Evolutionary conservation across 2,329 filamentous ascomycete genomes (phyloP).

Genomic region (Talaromyces sp.): DNA sequence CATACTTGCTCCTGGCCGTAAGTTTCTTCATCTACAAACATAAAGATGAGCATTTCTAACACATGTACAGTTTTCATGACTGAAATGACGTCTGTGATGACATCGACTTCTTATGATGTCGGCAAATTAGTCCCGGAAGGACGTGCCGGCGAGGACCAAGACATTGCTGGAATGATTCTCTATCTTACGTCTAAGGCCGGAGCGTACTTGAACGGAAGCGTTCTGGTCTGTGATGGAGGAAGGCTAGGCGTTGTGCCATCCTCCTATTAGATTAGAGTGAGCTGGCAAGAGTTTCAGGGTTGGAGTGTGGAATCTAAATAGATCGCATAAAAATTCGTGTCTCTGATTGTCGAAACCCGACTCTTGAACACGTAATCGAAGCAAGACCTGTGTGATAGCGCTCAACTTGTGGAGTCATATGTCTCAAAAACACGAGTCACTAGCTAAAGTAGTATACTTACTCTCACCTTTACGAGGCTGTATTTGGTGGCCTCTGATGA

Average conservation of each 20-base stretch:
- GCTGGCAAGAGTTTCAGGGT: not conserved
- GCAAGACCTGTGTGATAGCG: not conserved
- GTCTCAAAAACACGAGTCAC: not conserved
- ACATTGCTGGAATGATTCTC: conserved; percentile 50
- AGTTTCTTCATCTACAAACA: conserved; percentile 15
- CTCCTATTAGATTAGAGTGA: conserved; percentile 4
- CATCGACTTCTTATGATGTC: conserved; percentile 1
- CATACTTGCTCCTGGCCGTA: conserved; percentile 25
- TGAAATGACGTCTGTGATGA: conserved; percentile 11
- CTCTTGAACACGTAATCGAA: not conserved
- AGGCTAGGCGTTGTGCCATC: conserved; percentile 11
- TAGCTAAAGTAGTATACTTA: not conserved
- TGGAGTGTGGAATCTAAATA: not conserved
- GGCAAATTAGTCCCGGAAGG: not conserved
- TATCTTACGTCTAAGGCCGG: conserved; percentile 52
- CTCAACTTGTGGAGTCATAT: not conserved
- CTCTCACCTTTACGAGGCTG: not conserved
- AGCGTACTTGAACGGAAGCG: conserved; percentile 53
- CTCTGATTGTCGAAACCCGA: not conserved
- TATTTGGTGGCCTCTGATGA: not conserved
- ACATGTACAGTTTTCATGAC: conserved; percentile 8
- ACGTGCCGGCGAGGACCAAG: conserved; percentile 36
- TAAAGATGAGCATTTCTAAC: not conserved
- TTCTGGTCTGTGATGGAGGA: conserved; percentile 48
- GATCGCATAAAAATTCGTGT: not conserved